Conservation (phyloP, 169 alveolate genomes). For the Eimeria falciformis region DNA sequence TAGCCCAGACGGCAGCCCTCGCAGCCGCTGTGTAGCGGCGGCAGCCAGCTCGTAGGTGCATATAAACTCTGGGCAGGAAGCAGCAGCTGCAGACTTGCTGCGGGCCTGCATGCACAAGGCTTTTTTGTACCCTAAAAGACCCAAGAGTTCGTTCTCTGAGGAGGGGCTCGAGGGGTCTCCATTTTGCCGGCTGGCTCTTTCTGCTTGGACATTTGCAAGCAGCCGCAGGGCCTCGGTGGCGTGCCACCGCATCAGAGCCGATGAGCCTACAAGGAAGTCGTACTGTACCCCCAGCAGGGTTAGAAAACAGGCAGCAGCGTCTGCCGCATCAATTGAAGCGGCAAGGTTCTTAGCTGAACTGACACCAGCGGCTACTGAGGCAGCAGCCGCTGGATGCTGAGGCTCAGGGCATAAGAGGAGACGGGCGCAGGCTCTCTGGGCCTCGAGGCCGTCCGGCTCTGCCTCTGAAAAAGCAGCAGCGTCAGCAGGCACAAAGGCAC, state of each 20-base stretch:
- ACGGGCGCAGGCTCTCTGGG: not conserved
- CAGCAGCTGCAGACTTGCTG: not conserved
- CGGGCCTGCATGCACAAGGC: not conserved
- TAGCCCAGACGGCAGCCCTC: slow-evolving; percentile 20
- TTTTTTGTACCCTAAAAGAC: not conserved
- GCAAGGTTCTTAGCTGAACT: not conserved
- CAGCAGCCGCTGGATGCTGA: not conserved
- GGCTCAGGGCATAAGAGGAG: slow-evolving; percentile 15
- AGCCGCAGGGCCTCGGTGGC: not conserved
- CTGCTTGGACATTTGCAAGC: not conserved
- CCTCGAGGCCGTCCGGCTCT: slow-evolving; percentile 3
- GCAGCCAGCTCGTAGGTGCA: not conserved
- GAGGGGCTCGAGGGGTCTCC: not conserved
- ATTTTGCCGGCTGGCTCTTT: not conserved
- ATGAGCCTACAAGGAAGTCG: slow-evolving; percentile 6
- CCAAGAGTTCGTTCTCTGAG: not conserved
- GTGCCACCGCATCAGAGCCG: slow-evolving; percentile 34
- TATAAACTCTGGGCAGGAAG: not conserved
- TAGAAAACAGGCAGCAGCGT: not conserved
- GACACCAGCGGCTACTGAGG: not conserved
- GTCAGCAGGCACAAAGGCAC: slow-evolving; percentile 44
- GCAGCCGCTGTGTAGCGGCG: not conserved
- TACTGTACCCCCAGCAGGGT: slow-evolving; percentile 7
- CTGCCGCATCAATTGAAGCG: slow-evolving; percentile 2
- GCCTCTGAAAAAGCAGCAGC: slow-evolving; percentile 52